These are phyloP conservation scores for Leccinum griseonigrum DNA, from an alignment of 1,284 basidiomycete species.

Conservation along the genomic window DNA sequence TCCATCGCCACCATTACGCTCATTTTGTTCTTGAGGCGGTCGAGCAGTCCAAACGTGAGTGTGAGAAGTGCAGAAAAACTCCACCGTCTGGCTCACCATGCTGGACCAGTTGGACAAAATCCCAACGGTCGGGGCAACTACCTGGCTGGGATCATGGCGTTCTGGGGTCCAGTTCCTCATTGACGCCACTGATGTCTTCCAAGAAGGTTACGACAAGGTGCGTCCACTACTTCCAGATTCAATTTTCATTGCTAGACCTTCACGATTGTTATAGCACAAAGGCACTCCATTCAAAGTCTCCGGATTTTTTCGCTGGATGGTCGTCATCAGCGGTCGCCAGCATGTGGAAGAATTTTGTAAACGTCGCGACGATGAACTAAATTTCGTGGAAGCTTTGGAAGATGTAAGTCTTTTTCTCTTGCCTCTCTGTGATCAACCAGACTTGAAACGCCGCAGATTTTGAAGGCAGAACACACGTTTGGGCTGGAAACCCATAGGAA, in stretches of 20 bases:
- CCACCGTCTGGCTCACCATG: background rate
- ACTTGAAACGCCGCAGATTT: background rate
- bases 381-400: constrained; percentile 1
- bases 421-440: background rate
- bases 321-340: constrained; percentile 37
- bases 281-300: constrained; percentile 43
- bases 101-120: constrained; percentile 16
- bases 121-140: constrained; percentile 24
- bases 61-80: too few relatives aligned
- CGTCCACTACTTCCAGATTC: background rate
- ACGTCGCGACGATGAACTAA: constrained; percentile 35
- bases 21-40: background rate
- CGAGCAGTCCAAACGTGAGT: constrained; percentile 2
- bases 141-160: constrained; percentile 22
- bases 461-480: constrained; percentile 14
- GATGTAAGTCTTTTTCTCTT: constrained; percentile 6
- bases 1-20: background rate
- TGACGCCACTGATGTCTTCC: constrained; percentile 14
- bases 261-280: constrained; percentile 31
- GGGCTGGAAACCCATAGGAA: constrained; percentile 24
- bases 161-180: constrained; percentile 9
- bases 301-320: constrained; percentile 37
- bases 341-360: constrained; percentile 42
- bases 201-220: constrained; percentile 26
- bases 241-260: background rate